phyloP scores from a whole-genome alignment of 441 rosid genomes.

The Arabidopsis lyrata region DNA sequence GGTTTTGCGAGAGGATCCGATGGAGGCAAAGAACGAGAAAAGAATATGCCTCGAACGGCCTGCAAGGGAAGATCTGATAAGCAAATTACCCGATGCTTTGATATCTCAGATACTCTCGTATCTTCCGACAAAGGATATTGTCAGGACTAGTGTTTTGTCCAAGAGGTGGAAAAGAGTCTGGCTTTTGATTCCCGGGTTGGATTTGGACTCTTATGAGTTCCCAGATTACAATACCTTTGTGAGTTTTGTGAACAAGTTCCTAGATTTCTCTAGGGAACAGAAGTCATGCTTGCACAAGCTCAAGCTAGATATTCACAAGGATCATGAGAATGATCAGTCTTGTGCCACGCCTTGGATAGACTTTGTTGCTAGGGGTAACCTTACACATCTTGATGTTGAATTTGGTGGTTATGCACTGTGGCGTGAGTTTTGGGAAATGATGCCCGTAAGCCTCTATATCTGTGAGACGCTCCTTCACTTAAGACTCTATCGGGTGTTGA shows the following conservation, averaged over 20 bases:
- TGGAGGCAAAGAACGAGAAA: not conserved
- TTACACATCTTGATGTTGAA: not conserved
- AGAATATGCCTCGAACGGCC: not conserved
- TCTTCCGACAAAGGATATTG: slow-evolving; percentile 22
- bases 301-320: not conserved
- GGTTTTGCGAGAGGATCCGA: too few relatives aligned
- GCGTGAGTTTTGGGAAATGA: not conserved
- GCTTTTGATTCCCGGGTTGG: not conserved
- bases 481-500: not conserved
- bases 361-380: not conserved
- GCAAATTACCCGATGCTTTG: not conserved
- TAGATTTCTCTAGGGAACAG: slow-evolving; percentile 12
- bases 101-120: slow-evolving; percentile 10
- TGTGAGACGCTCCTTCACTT: not conserved
- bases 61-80: not conserved
- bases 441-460: not conserved
- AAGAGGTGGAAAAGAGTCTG: slow-evolving; percentile 9
- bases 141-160: slow-evolving; percentile 17
- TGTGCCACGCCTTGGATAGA: not conserved
- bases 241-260: not conserved
- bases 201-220: not conserved
- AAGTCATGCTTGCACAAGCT: slow-evolving; percentile 11
- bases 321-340: not conserved
- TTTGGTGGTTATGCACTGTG: not conserved
- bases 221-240: slow-evolving; percentile 4